Evolutionary conservation across 2,329 filamentous ascomycete genomes (phyloP).

Genomic region (Cladosporium sp.): DNA sequence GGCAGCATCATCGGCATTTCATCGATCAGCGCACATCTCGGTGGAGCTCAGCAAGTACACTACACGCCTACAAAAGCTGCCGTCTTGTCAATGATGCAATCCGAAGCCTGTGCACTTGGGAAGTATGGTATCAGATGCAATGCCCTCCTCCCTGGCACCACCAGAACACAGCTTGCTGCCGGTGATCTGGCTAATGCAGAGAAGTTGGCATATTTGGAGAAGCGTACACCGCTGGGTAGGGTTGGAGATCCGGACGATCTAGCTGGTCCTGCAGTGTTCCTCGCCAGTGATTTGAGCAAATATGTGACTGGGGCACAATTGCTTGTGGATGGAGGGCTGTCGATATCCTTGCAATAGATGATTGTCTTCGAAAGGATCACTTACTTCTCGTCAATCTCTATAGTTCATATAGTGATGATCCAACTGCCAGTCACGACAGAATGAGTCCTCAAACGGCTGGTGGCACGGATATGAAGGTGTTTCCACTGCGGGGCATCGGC

Average conservation of each 20-base stretch:
- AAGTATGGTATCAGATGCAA: conserved; percentile 74
- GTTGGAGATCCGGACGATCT: conserved; percentile 66
- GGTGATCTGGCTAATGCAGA: conserved; percentile 64
- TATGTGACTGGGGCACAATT: conserved; percentile 80
- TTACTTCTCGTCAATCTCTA: no score
- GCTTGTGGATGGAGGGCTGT: conserved; percentile 79
- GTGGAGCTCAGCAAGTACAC: conserved; percentile 71
- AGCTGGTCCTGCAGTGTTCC: conserved; percentile 76
- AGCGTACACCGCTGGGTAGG: conserved; percentile 69
- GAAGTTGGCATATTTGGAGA: conserved; percentile 74
- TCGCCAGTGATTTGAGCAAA: conserved; percentile 70
- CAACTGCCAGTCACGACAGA: no score
- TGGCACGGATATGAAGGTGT: no score
- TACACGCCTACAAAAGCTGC: conserved; percentile 89
- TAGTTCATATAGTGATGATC: no score
- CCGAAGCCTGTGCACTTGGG: conserved; percentile 70
- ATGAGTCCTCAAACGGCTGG: no score
- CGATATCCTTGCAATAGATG: conserved; percentile 75
- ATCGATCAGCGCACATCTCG: conserved; percentile 68
- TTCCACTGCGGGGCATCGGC: no score
- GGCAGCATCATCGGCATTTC: conserved; percentile 75
- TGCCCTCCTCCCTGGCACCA: conserved; percentile 74
- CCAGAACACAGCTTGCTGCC: conserved; percentile 77
- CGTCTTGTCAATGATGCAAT: conserved; percentile 75
- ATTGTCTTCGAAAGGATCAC: no score